These are phyloP conservation scores for Middelhovenomyces tepae DNA, from an alignment of 805 yeast species.

Conservation along the genomic window DNA sequence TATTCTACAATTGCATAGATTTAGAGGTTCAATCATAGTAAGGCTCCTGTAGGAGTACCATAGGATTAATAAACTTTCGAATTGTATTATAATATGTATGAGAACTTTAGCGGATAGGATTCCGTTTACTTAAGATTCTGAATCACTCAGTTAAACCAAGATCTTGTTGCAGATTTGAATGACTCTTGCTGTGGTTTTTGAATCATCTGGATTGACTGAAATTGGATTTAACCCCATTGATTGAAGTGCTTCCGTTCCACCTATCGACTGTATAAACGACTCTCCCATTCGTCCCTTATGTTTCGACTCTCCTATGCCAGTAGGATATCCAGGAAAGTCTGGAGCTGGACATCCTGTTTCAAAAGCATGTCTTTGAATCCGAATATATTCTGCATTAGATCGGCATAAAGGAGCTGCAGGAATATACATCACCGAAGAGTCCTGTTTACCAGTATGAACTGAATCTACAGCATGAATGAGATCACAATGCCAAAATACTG, in stretches of 20 bases:
- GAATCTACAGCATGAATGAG: slow-evolving; percentile 34
- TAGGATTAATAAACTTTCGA: too few species aligned
- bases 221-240: slow-evolving; percentile 13
- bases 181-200: too few species aligned
- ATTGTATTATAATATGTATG: too few species aligned
- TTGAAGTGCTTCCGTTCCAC: slow-evolving; percentile 5
- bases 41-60: too few species aligned
- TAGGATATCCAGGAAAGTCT: slow-evolving; percentile 20
- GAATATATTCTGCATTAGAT: slow-evolving; percentile 14
- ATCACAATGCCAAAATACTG: slow-evolving; percentile 39
- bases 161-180: too few species aligned
- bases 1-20: too few species aligned
- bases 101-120: too few species aligned
- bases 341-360: slow-evolving; percentile 16
- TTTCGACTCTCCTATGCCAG: slow-evolving; percentile 10
- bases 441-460: slow-evolving; percentile 27
- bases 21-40: too few species aligned
- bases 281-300: slow-evolving; percentile 2
- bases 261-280: slow-evolving; percentile 3
- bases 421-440: slow-evolving; percentile 34
- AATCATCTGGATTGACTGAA: too few species aligned
- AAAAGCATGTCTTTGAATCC: slow-evolving; percentile 17
- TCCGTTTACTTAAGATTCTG: too few species aligned
- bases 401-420: slow-evolving; percentile 30
- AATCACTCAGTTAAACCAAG: too few species aligned